Percentiles rank a stretch among this genome's conserved stretches.
phyloP scores from a whole-genome alignment of 1,284 basidiomycete species.

The Microbotryum intermedium region DNA sequence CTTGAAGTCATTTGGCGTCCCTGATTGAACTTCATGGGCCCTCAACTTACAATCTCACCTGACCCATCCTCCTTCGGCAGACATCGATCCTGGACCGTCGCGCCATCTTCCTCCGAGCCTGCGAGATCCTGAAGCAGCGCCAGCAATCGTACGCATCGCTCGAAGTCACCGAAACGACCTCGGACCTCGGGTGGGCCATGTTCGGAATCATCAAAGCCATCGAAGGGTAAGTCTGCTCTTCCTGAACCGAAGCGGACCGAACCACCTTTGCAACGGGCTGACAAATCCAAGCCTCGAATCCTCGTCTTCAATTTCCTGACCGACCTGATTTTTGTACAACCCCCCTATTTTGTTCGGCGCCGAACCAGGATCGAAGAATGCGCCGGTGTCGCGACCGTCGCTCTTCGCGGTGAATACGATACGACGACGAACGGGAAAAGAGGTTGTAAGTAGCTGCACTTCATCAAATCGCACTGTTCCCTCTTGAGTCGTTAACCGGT shows the following conservation, averaged over 20 bases:
- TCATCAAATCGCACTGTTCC: too few relatives aligned
- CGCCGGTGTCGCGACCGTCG: slow-evolving; percentile 23
- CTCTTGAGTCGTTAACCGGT: too few relatives aligned
- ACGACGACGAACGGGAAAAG: slow-evolving; percentile 1
- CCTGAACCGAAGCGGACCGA: too few relatives aligned
- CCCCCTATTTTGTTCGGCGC: background rate
- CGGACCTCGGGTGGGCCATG: slow-evolving; percentile 18
- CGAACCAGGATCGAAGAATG: slow-evolving; percentile 29
- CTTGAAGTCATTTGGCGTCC: background rate
- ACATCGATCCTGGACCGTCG: slow-evolving; percentile 26
- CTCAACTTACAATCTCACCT: background rate
- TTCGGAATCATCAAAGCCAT: slow-evolving; percentile 24
- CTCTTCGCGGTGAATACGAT: slow-evolving; percentile 29
- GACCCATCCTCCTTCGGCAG: background rate
- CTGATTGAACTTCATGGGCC: background rate
- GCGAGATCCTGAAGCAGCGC: slow-evolving; percentile 19
- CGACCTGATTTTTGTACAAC: too few relatives aligned
- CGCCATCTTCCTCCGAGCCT: slow-evolving; percentile 30
- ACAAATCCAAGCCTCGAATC: too few relatives aligned
- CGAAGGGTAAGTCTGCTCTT: slow-evolving; percentile 19
- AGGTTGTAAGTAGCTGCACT: too few relatives aligned
- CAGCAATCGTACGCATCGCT: slow-evolving; percentile 21
- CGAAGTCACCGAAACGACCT: slow-evolving; percentile 29
- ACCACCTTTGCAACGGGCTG: too few relatives aligned
- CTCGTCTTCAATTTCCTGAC: too few relatives aligned